Conservation (phyloP, 1,284 basidiomycete genomes). For the Acaromyces ingoldii region DNA sequence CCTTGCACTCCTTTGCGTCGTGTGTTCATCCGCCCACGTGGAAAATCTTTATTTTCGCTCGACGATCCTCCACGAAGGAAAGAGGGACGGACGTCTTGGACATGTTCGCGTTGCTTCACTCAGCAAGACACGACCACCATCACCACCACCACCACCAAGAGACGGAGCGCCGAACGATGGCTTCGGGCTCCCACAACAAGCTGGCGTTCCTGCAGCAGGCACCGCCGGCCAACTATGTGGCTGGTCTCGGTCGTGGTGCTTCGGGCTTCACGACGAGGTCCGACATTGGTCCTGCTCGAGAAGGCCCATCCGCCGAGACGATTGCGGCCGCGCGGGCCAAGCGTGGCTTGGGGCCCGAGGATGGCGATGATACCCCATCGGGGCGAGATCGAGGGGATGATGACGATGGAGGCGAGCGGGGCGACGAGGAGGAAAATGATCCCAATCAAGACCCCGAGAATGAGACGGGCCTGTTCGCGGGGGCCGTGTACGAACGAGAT, state of each 20-base stretch:
- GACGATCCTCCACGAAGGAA: no score
- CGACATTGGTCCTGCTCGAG: constrained; percentile 95
- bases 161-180: no score
- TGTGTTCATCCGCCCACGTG: no score
- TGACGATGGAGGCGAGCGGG: constrained; percentile 63
- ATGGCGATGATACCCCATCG: constrained; percentile 5
- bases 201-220: constrained; percentile 21
- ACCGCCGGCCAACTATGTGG: constrained; percentile 45
- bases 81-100: no score
- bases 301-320: constrained; percentile 81
- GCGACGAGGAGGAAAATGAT: constrained; percentile 76
- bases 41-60: no score
- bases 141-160: no score
- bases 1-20: no score
- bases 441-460: constrained; percentile 95
- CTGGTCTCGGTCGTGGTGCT: constrained; percentile 57
- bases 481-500: constrained; percentile 91
- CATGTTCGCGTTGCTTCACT: no score
- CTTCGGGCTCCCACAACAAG: constrained; percentile 9
- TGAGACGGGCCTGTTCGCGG: constrained; percentile 90
- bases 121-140: no score
- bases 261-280: constrained; percentile 97
- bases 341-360: constrained; percentile 8
- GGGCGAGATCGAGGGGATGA: constrained; percentile 6
- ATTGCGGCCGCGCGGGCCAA: constrained; percentile 61